Evolutionary conservation across 1,139 yeast species (phyloP), one percentile per base, ranked within the genome.

Genomic region (Saccharomyces uvarum): DNA sequence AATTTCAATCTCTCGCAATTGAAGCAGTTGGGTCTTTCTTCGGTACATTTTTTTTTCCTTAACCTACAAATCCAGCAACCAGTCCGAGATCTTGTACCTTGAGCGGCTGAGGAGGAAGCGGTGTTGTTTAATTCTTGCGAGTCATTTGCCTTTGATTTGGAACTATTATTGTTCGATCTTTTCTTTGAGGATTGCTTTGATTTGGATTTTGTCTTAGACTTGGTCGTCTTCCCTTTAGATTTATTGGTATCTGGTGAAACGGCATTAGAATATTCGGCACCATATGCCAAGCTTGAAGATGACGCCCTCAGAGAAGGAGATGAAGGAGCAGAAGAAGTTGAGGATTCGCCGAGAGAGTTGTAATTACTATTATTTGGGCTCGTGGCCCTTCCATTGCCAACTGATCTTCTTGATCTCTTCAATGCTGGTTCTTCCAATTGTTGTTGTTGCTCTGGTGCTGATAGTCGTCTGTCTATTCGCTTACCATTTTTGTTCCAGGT

Each of bases 21-120:
- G 13, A 69, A 65, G 64, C 89, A 83, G 9, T 57, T 62, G 0
- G 88, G 87, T 59, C 72, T 76, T 59, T 82, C 82, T 63, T 82
- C 87, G 0, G 84, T 76, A 61, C 89, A 83, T 56, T 83, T 77
- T 64, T 83, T 83, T 63, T 83, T 82, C 50, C 89, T 76, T 26
- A 83, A 70, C 56, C 88, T 67, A 63, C 88, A 83, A 4, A 85
- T 83, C 88, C 88, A 83, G 62, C 88, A 83, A 0, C 88, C 88
- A 42, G 72, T 74, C 58, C 78, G 78, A 0, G 85, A 81, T 55
- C 85, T 71, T 11, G 77, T 73, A 4, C 65, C 70, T 29, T 38
- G 44, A 38, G 44, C 16, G 24, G 44, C 19, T 38, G 44, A 19
- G 7, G 44, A 38, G 24, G 44, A 38, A 38, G 44, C 11, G 19